Base-by-base conservation (phyloP, 1,139 yeast genomes). In the Arxiozyma heterogenica region DNA sequence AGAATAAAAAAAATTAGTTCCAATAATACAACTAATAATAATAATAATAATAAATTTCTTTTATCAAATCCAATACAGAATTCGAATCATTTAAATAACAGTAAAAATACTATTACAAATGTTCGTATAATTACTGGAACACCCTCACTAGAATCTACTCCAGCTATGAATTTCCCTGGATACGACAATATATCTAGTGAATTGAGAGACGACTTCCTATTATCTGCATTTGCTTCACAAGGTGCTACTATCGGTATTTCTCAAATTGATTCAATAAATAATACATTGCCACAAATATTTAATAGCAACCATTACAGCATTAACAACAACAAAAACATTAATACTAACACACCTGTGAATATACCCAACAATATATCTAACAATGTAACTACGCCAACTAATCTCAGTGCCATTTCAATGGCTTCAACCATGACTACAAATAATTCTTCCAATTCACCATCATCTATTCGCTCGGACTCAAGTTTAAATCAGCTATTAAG, bases 181-280 rank as follows among this genome's bases (percentile, higher is more conserved):
- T 54, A 74, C 54, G 80, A 77, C 59, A 84, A 90, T 90, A 73
- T 84, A 25, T 82, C 90, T 11, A 82, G 78, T 55, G 91, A 84
- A 63, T 73, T 84, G 50, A 69, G 85, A 55, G 88, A 83, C 59
- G 90, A 84, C 61, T 90, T 89, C 0, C 68, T 84, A 41, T 71
- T 84, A 55, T 83, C 90, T 0, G 89, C 89, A 0, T 86, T 88
- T 9, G 89, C 89, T 0, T 73, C 83, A 51, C 83, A 83, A 57
- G 85, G 84, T 5, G 52, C 60, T 9, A 41, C 39, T 18, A 49
- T 44, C 20, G 51, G 43, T 17, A 48, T 39, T 17, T 41, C 46
- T 27, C 51, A 49, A 43, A 49, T 49, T 22, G 51, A 49, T 43
- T 49, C 47, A 9, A 49, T 49, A 11, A 49, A 49, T n/a, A 44